Conservation (phyloP, 352 stramenopile species). For the Globisporangium echinulatum region DNA sequence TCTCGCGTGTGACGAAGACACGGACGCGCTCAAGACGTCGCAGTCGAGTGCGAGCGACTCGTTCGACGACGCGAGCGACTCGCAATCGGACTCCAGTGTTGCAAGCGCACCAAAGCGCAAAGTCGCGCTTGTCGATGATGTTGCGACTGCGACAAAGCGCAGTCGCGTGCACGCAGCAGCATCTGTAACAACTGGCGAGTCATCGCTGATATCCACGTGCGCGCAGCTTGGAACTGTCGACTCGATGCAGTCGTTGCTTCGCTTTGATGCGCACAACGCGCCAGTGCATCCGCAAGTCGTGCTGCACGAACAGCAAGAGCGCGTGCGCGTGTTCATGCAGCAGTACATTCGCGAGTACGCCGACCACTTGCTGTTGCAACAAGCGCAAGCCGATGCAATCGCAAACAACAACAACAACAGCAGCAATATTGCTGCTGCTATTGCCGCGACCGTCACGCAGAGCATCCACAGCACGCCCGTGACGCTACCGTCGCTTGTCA, state of each 20-base stretch:
- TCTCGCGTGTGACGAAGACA: constrained; percentile 13
- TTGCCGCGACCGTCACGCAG: constrained; percentile 16
- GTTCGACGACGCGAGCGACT: constrained; percentile 51
- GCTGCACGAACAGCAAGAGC: constrained; percentile 38
- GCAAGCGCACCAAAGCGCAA: neutral
- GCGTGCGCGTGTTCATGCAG: constrained; percentile 48
- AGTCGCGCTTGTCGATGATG: too few relatives aligned
- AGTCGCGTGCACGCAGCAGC: neutral
- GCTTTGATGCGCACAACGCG: constrained; percentile 29
- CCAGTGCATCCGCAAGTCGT: constrained; percentile 48
- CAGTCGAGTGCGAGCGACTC: constrained; percentile 62
- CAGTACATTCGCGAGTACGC: constrained; percentile 61
- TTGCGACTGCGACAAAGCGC: constrained; percentile 22
- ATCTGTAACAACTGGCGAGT: neutral
- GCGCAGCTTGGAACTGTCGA: too few relatives aligned
- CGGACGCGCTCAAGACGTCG: constrained; percentile 33
- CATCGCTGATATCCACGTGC: neutral
- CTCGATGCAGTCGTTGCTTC: constrained; percentile 23
- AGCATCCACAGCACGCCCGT: constrained; percentile 48
- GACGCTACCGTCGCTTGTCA: constrained; percentile 39
- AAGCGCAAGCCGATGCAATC: constrained; percentile 22
- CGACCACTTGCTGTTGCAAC: constrained; percentile 32
- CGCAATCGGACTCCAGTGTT: constrained; percentile 35
- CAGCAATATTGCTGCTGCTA: constrained; percentile 2
- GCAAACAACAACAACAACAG: constrained; percentile 2